Base-by-base conservation (phyloP, 129 eudicot genomes). In the Helianthus tuberosus region DNA sequence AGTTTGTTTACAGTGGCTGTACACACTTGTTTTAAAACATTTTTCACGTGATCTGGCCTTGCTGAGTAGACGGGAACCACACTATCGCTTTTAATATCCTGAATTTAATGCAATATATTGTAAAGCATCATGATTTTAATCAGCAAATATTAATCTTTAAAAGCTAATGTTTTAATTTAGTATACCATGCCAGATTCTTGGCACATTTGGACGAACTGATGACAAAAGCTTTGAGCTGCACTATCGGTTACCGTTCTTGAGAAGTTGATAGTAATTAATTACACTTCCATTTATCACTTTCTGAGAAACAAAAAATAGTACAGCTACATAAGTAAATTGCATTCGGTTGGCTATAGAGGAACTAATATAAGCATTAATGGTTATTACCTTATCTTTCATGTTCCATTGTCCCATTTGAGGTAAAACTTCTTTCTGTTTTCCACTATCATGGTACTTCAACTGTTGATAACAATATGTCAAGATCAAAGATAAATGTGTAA, bases 361-460 rank as follows among this genome's bases (percentile, higher is more conserved):
- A 62, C 15, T 12, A 23, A 36, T 23, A 17, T 41, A 25, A 15
- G 12, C 9, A 38, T 15, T 39, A 17, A 16, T 61, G 7, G 54
- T 53, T 4, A 1, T 70, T 86, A 87, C 96, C 85, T 89, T 89
- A 74, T 89, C 85, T 74, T 82, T 78, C 96, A 89, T 89, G 72
- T 89, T 87, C 96, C 96, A 89, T 67, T 87, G 96, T 27, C 96
- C 96, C 50, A 86, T 84, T 68, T 89, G 84, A 44, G 96, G 96
- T 58, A 82, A 80, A 71, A 81, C 80, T 75, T 87, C 92, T 68
- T 80, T 89, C 63, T 86, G 92, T 63, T 85, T 87, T 62, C 96
- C 96, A 60, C 84, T 73, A 79, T 89, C 96, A 36, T 84, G 72
- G 83, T 86, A 89, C 79, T 89, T 89, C 78, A 89, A 73, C 96